Evolutionary conservation across 1,284 basidiomycete species (phyloP), one percentile per base, ranked within the genome.

Genomic region (Ceratorhiza oryzae-sativae): DNA sequence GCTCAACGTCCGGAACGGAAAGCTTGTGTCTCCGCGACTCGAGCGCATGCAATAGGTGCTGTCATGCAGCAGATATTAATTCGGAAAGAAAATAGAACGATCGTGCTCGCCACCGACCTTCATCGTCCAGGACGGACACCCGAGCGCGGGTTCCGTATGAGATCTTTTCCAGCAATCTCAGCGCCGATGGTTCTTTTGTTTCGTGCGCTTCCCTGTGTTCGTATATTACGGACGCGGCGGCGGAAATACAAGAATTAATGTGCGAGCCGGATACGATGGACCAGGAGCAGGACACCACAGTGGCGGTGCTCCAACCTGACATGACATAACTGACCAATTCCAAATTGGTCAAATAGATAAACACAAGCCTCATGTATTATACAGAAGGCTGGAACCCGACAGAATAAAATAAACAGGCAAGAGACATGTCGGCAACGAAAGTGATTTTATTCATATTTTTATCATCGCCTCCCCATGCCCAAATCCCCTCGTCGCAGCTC

Each of bases 31-130:
- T 86, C 80, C 87, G 87, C 39, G 88, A 88, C 79, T 93, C 84
- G 45, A 77, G 73, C 71, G 90, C 90, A 81, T 89, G 85, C 72
- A 93, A 84, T 79, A 93, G 88, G 80, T 93, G 90, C 91, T 89
- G 49, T n/a, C n/a, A 25, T 23, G 34, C 2, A n/a, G n/a, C 10
- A 9, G 1, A 9, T 48, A 27, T 51, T 20, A 65, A 36, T 13
- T 27, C 10, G 10, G n/a, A 27, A 51, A 39, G 18, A 49, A 49
- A 51, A 15, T 5, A 27, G 15, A 5, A 18, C 3, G 27, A 48
- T 6, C 20, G 10, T 20, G 10, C n/a, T 8, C 18, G 56, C 20
- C 25, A 55, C 63, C 45, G 34, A 55, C 63, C 49, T 67, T 67
- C 49, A 67, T 67, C 15, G 36, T 55, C 48, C 23, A 13, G 5